These are phyloP conservation scores for Aspergillus sp. DNA, from an alignment of 2,329 filamentous ascomycete genomes.

Conservation along the genomic window DNA sequence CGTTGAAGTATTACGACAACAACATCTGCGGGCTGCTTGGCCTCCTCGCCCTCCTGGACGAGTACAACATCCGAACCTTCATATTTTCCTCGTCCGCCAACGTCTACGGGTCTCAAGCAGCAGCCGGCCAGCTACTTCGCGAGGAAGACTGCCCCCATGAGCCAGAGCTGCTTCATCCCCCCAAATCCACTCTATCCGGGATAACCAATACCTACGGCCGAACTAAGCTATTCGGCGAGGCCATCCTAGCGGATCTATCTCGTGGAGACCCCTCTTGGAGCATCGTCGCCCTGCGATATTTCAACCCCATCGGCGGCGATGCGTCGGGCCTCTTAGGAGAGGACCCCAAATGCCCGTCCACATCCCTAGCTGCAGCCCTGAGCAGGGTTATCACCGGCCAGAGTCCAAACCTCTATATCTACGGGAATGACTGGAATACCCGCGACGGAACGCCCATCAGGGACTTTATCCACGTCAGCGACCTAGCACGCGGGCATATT, in stretches of 20 bases:
- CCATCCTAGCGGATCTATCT: neutral
- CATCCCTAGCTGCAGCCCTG: neutral
- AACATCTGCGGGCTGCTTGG: constrained; percentile 64
- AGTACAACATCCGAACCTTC: constrained; percentile 62
- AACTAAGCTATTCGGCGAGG: neutral
- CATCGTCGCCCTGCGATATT: neutral
- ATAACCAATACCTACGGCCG: neutral
- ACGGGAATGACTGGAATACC: neutral
- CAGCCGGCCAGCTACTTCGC: constrained; percentile 39
- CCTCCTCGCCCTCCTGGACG: constrained; percentile 56
- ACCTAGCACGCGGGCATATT: neutral
- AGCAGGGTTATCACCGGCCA: neutral
- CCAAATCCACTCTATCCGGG: neutral
- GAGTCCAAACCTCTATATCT: neutral
- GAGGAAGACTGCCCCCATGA: constrained; percentile 58
- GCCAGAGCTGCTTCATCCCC: constrained; percentile 4
- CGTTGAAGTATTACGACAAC: constrained; percentile 65
- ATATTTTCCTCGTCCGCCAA: constrained; percentile 68
- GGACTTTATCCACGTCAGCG: neutral
- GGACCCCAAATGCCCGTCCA: neutral
- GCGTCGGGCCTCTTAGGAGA: neutral
- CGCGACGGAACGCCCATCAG: neutral
- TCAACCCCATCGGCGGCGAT: neutral
- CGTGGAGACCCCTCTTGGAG: neutral
- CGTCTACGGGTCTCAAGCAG: constrained; percentile 59